Evolutionary conservation across 2,329 filamentous ascomycete genomes (phyloP), one percentile per base, ranked within the genome.

Genomic region (Fonsecaea pugnacius): DNA sequence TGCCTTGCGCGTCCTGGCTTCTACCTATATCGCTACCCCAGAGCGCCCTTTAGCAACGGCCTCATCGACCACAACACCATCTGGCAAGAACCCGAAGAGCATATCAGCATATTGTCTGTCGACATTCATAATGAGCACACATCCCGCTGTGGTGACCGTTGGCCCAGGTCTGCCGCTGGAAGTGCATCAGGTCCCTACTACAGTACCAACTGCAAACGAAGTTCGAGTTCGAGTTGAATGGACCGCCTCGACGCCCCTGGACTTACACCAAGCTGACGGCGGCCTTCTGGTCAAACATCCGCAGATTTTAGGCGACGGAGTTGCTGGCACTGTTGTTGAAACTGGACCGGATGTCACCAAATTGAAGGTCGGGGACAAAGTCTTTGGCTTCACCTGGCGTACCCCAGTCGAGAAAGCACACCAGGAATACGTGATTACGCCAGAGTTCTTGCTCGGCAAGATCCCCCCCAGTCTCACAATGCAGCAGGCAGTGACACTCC

Each of bases 211-310:
- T 14, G 68, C 55, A 10, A 78, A 81, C 38, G 82, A 89, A 73
- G 80, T 87, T 36, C 78, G 82, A 16, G 75, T 89, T 46, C 80
- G 78, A 30, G 82, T 85, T 9, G 76, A 82, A 63, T 89, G 84
- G 83, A 86, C 84, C 1, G 81, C 85, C 2, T 87, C 85, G 1
- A 85, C 84, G 1, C 87, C 87, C 0, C 76, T 89, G 0, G 85
- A 89, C 69, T 76, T 89, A 5, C 87, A 89, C 73, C 82, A 85
- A 64, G 83, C 84, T 51, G 85, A 88, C 69, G 85, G 86, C 38
- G 85, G 84, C 0, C 76, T 89, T 0, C 72, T 87, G 12, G 78
- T 87, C 10, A 70, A 76, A 32, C 74, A 80, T 27, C 85, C 85
- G 0, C 77, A 80, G 66, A 75, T 83, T 5, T 76, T 84, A 9